Base-by-base conservation (phyloP, 1,139 yeast genomes). In the Scheffersomyces insectosa region DNA sequence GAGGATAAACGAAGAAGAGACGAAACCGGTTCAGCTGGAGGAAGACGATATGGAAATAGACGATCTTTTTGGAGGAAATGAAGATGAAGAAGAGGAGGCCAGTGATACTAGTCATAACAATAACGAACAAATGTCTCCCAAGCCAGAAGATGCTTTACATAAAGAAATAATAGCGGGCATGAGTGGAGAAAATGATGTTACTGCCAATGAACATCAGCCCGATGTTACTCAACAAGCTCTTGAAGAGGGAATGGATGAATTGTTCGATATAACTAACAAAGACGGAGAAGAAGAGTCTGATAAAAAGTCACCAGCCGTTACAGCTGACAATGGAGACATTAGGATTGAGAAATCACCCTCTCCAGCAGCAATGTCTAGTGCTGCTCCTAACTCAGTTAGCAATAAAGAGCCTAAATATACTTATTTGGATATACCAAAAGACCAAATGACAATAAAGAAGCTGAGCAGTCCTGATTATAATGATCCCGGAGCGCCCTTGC, bases 401-500 rank as follows among this genome's bases (percentile, higher is more conserved):
- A 31, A 20, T 14, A 20, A 34, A 10, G 28, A 34, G 20, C 28
- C 28, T 9, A 25, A 23, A 25, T 20, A 14, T 8, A 31, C 12
- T 5, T 31, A 31, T 20, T 31, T 78, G 42, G 85, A 81, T 54
- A 80, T 82, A 29, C 85, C 86, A 1, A 69, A 75, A 42, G 81
- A 80, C 44, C 80, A 81, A 53, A 80, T 81, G 77, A 50, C 46
- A 43, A 41, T 53, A 30, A 50, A 56, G 28, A 58, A 54, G 25
- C 54, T 61, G 10, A 65, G 73, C 4, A 64, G 71, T 3, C 85
- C 85, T 0, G 66, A 79, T n/a, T 85, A 85, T 54, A 78, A 73
- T 41, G 95, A 86, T 57, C 95, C 95, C 0, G 95, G 95, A 35
- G 93, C 95, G 0, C 95, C 95, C 2, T 66, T 82, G 3, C 91